Evolutionary conservation across 192 early-diverging fungal species (phyloP), one percentile per base, ranked within the genome.

Genomic region (Podila verticillata): DNA sequence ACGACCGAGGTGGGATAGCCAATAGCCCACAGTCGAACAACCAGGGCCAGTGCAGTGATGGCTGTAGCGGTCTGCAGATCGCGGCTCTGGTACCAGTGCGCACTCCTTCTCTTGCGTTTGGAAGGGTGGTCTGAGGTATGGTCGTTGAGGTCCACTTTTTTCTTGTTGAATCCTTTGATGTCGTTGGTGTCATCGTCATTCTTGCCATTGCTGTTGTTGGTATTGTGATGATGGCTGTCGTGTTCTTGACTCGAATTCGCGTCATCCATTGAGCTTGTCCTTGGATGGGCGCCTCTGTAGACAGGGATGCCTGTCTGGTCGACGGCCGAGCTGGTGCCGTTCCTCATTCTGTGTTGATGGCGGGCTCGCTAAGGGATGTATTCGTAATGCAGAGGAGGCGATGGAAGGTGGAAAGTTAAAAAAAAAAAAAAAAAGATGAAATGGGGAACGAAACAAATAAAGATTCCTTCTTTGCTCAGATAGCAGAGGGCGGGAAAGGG

Each of bases 1-100:
- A 88, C 87, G 31, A 88, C 85, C 4, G 83, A 78, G 26, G 73
- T 70, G 26, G 87, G 87, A 57, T 79, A 74, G 7, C 62, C 67
- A 29, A 89, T 78, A 15, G 71, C 65, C 64, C 84, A 80, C 8
- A 87, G 74, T 13, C 87, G 61, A 30, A 89, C 84, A 8, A 82
- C 57, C 20, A 74, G 20, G 0, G 87, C 74, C 22, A 87, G 6
- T 3, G 82, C 19, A 6, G 77, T 75, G 36, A 89, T 70, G 24
- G 64, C 51, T 19, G 26, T 10, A 7, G 79, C 71, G 39, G 83
- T 66, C 47, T 77, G 71, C 0, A 77, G 22, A 35, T 86, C 84
- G 3, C 31, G 65, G 32, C 66, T 72, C 62, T 72, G 64, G 48
- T 80, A 80, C 77, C 77, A 80, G 19, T 70, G 44, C 28, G 64